Evolutionary conservation across 2,329 filamentous ascomycete genomes (phyloP).

Genomic region (Ascochyta pisi): DNA sequence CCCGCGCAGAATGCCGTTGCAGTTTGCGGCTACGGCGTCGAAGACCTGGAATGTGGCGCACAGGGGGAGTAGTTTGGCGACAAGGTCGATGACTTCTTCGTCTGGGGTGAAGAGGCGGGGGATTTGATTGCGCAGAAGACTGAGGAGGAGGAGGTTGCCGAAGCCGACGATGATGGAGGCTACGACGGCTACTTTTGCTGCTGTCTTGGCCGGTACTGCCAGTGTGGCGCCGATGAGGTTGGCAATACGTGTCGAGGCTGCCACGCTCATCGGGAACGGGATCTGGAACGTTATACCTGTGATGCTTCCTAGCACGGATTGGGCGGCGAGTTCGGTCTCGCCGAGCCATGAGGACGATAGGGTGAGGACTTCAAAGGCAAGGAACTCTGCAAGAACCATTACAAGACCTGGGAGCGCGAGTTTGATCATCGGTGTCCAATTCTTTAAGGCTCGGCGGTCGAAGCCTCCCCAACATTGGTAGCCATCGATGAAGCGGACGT

Average conservation of each 20-base stretch:
- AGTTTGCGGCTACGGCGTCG: constrained; percentile 78
- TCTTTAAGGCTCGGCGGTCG: constrained; percentile 70
- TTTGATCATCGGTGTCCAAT: constrained; percentile 85
- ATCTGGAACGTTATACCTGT: constrained; percentile 86
- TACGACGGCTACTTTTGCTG: constrained; percentile 76
- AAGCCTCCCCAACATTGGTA: constrained; percentile 83
- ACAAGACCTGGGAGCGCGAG: constrained; percentile 87
- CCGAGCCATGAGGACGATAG: constrained; percentile 82
- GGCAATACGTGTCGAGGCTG: constrained; percentile 84
- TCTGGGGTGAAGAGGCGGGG: constrained; percentile 77
- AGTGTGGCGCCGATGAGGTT: constrained; percentile 91
- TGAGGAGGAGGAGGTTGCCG: constrained; percentile 77
- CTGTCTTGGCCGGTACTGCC: constrained; percentile 78
- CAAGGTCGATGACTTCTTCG: constrained; percentile 70
- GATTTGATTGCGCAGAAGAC: constrained; percentile 72
- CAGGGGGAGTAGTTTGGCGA: constrained; percentile 73
- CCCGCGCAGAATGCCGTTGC: constrained; percentile 84
- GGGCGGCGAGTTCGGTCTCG: constrained; percentile 80
- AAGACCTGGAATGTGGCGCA: constrained; percentile 90
- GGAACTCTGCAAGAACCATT: constrained; percentile 93
- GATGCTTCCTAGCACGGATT: constrained; percentile 82
- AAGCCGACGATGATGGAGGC: constrained; percentile 74
- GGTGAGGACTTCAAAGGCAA: constrained; percentile 91
- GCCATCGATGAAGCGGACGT: constrained; percentile 75
- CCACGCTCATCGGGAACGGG: constrained; percentile 89